Base-by-base conservation (phyloP, 176 grass and related monocot species). In the Oryza meyeriana region DNA sequence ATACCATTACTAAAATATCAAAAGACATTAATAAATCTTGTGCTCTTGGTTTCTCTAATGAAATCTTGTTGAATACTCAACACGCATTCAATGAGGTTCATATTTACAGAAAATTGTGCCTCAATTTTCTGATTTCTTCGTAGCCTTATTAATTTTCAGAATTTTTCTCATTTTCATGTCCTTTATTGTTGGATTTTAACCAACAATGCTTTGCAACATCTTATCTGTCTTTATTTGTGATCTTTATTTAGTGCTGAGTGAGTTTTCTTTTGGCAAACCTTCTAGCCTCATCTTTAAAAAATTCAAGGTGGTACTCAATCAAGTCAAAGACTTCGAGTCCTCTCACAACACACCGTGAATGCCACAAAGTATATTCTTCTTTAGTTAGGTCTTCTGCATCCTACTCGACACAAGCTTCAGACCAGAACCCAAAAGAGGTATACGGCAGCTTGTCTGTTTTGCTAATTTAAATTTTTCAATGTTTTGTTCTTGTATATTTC, bases 371-470 rank as follows among this genome's bases (percentile, higher is more conserved):
- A 57, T 79, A 87, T 84, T 72, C 84, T 50, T 88, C 48, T 83
- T 57, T 84, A 12, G 18, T 78, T 65, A 94, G 87, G 69, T 76
- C 88, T 74, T 91, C 29, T 86, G 90, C 92, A 84, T 85, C 90
- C 79, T 98, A 95, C 91, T 95, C 92, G 48, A 95, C 95, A 72
- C 20, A 91, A 87, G 75, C 88, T 80, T 90, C 82, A 82, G 87
- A 91, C 48, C 82, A 86, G 58, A 91, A 73, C 67, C 76, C 86
- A 85, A 98, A 89, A 77, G 85, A 98, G 95, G 95, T 98, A 74
- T 59, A 20, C 16, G 30, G 32, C 85, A 86, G 30, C 64, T 44
- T 44, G 39, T 69, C 82, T 10, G 77, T 1, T 41, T 77, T 85
- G 13, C 42, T 50, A 34, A 27, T 71, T 32, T 76, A 69, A 33